phyloP scores from a whole-genome alignment of 768 basidiomycete genomes.

The Trametes villosa region DNA sequence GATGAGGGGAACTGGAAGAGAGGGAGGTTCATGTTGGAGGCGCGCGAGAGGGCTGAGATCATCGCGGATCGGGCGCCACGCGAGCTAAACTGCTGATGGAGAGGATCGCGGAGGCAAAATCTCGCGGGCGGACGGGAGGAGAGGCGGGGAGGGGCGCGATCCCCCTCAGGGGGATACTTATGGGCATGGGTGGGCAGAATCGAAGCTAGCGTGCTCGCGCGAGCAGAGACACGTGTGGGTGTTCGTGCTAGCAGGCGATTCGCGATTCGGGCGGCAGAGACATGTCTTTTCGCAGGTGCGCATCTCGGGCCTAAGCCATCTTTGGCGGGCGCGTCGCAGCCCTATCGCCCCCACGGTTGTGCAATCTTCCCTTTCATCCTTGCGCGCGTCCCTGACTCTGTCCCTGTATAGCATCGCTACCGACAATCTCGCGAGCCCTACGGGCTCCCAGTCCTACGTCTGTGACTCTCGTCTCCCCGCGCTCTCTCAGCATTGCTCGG shows the following conservation, averaged over 20 bases:
- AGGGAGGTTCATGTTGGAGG: constrained; percentile 5
- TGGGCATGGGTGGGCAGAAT: not conserved
- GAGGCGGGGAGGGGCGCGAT: not conserved
- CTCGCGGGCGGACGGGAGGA: not conserved
- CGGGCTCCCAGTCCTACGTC: not conserved
- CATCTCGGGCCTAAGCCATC: not conserved
- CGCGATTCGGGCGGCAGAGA: constrained; percentile 3
- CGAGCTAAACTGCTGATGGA: no score
- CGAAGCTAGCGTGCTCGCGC: constrained; percentile 1
- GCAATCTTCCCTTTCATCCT: not conserved
- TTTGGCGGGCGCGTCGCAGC: not conserved
- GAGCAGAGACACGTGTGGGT: not conserved
- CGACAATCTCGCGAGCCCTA: constrained; percentile 4
- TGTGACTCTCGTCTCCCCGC: no score
- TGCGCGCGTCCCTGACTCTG: not conserved
- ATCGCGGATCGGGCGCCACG: constrained; percentile 8
- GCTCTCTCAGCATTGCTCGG: not conserved
- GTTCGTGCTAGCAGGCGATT: not conserved
- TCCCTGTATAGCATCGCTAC: not conserved
- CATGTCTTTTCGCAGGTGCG: not conserved
- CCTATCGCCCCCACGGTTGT: constrained; percentile 6
- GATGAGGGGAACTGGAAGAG: constrained; percentile 21
- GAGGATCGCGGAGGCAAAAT: constrained; percentile 4
- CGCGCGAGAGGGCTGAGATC: not conserved
- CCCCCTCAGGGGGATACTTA: not conserved